These are phyloP conservation scores for Globisporangium nagaii DNA, from an alignment of 352 stramenopile species.

Conservation along the genomic window DNA sequence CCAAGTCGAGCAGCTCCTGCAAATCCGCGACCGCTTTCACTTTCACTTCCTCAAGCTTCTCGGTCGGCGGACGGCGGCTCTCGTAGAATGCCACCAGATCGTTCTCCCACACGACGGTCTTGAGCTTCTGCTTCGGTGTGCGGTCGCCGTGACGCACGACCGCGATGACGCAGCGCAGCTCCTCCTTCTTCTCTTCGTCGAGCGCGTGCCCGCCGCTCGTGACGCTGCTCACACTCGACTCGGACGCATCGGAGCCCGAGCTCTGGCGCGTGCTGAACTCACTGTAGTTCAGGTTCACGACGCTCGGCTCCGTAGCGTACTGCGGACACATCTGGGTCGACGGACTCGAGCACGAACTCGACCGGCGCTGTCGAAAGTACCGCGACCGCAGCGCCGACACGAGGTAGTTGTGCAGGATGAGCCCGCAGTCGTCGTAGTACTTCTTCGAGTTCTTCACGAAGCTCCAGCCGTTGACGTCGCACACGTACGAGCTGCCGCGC, in stretches of 20 bases:
- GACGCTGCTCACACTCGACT: constrained; percentile 60
- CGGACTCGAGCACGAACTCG: constrained; percentile 33
- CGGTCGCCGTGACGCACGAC: constrained; percentile 98
- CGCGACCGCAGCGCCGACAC: constrained; percentile 72
- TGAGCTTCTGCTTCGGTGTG: constrained; percentile 99
- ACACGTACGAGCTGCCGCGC: constrained; percentile 94
- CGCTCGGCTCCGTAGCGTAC: constrained; percentile 61
- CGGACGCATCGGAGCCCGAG: constrained; percentile 60
- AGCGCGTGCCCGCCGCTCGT: constrained; percentile 31
- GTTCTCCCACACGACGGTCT: constrained; percentile 88
- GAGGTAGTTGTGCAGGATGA: constrained; percentile 92
- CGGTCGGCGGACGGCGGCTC: constrained; percentile 41
- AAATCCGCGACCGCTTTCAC: constrained; percentile 78
- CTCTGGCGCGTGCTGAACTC: constrained; percentile 38
- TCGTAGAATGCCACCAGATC: constrained; percentile 85
- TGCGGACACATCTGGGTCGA: constrained; percentile 71
- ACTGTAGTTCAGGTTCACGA: constrained; percentile 14
- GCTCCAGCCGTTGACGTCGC: constrained; percentile 99
- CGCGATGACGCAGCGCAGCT: constrained; percentile 98
- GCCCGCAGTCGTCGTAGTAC: constrained; percentile 98
- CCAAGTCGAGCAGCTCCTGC: constrained; percentile 75
- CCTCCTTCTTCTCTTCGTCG: constrained; percentile 88
- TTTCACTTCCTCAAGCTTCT: constrained; percentile 83
- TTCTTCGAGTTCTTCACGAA: constrained; percentile 99
- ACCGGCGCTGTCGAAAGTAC: constrained; percentile 70